Evolutionary conservation across 2,329 filamentous ascomycete genomes (phyloP).

Genomic region (Monosporascus sp.): DNA sequence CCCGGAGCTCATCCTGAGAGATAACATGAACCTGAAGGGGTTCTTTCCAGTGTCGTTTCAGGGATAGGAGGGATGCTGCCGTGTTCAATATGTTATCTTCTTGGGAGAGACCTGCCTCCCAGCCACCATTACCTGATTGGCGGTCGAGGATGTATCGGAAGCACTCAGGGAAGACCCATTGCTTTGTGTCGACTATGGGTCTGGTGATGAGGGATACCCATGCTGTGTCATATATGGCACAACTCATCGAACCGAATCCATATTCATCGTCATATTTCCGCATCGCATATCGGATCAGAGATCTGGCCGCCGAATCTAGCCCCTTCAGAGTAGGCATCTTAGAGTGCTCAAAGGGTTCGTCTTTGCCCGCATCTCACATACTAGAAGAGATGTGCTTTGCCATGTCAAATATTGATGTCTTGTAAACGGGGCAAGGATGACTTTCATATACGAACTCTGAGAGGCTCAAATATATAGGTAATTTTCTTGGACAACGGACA

Average conservation of each 20-base stretch:
- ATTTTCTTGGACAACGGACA: no score
- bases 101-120: slow-evolving; percentile 19
- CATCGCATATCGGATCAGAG: slow-evolving; percentile 11
- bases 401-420: no score
- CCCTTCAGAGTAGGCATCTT: no score
- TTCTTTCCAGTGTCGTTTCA: slow-evolving; percentile 16
- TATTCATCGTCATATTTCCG: slow-evolving; percentile 4
- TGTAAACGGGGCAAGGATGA: no score
- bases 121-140: slow-evolving; percentile 21
- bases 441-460: no score
- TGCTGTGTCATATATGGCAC: slow-evolving; percentile 28
- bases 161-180: slow-evolving; percentile 28
- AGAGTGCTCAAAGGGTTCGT: no score
- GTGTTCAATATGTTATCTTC: slow-evolving; percentile 31
- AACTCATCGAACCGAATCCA: slow-evolving; percentile 21
- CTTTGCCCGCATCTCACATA: no score
- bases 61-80: slow-evolving; percentile 25
- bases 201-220: slow-evolving; percentile 28
- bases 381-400: no score
- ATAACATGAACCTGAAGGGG: slow-evolving; percentile 9
- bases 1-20: slow-evolving; percentile 7
- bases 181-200: slow-evolving; percentile 7
- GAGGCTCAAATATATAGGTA: no score
- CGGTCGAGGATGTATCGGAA: slow-evolving; percentile 23
- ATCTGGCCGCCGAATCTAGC: no score